Evolutionary conservation across 345 rosid species (phyloP).

Genomic region (Pistacia vera): DNA sequence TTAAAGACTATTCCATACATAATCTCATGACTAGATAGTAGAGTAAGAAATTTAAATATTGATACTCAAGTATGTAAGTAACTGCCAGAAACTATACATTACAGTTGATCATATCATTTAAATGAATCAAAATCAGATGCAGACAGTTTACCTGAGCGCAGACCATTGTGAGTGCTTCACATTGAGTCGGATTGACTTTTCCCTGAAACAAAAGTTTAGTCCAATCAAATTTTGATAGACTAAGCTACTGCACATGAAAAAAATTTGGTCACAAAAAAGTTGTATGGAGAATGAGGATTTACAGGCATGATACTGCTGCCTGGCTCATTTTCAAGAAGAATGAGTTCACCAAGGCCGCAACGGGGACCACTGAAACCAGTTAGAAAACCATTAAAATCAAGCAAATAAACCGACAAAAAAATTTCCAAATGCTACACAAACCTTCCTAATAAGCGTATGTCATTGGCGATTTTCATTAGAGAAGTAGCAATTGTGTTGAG

Average conservation of each 20-base stretch:
- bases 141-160: constrained; percentile 81
- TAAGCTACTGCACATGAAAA: constrained; percentile 8
- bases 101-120: constrained; percentile 13
- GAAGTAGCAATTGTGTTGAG: constrained; percentile 82
- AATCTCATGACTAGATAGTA: not conserved
- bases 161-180: constrained; percentile 98
- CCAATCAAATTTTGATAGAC: constrained; percentile 4
- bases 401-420: not conserved
- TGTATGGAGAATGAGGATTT: constrained; percentile 22
- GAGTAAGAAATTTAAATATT: constrained; percentile 5
- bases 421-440: constrained; percentile 16
- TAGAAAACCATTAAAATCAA: constrained; percentile 23
- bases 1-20: not conserved
- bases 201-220: constrained; percentile 60
- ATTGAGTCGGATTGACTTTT: constrained; percentile 97
- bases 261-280: not conserved
- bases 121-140: constrained; percentile 14
- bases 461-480: constrained; percentile 93
- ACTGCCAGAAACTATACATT: constrained; percentile 2
- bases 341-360: constrained; percentile 97
- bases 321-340: constrained; percentile 99
- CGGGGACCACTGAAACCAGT: constrained; percentile 81
- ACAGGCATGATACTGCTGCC: constrained; percentile 99
- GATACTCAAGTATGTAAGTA: constrained; percentile 1
- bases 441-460: constrained; percentile 92